Evolutionary conservation across 1,284 basidiomycete species (phyloP).

Genomic region (Laetiporus sulphureus): DNA sequence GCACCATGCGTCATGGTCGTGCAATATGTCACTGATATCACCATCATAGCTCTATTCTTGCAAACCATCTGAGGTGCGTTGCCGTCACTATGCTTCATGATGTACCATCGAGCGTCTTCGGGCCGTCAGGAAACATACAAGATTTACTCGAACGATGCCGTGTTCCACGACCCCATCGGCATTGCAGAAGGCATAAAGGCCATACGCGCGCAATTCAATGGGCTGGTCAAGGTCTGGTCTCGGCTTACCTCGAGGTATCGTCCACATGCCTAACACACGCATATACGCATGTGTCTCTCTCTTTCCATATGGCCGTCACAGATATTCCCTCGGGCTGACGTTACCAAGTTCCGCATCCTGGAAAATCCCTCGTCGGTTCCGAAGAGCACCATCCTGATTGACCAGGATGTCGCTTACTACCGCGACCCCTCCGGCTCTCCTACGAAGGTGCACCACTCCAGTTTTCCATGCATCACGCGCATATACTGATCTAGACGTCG

Average conservation of each 20-base stretch:
- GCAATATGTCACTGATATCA: neutral
- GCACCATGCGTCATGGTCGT: conserved; percentile 5
- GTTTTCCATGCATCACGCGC: neutral
- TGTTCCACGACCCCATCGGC: conserved; percentile 46
- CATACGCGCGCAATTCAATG: conserved; percentile 42
- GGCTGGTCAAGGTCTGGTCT: conserved; percentile 34
- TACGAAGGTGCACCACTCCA: conserved; percentile 30
- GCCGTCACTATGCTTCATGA: no score
- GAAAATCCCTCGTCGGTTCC: conserved; percentile 34
- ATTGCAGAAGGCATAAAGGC: conserved; percentile 36
- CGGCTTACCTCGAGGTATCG: no score
- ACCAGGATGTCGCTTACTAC: conserved; percentile 44
- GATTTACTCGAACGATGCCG: conserved; percentile 36
- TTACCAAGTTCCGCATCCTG: conserved; percentile 37
- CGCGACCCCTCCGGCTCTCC: conserved; percentile 33
- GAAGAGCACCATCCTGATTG: conserved; percentile 36
- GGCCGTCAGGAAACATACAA: conserved; percentile 33
- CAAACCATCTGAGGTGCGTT: conserved; percentile 31
- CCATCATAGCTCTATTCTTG: conserved; percentile 35
- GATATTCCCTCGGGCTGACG: conserved; percentile 39
- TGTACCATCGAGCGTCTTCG: neutral
- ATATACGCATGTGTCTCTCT: no score
- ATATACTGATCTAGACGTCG: neutral
- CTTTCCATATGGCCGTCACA: neutral
- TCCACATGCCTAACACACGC: no score